Evolutionary conservation across 1,284 basidiomycete genomes (phyloP), one percentile per base, ranked within the genome.

Genomic region (Cystobasidium sp.): DNA sequence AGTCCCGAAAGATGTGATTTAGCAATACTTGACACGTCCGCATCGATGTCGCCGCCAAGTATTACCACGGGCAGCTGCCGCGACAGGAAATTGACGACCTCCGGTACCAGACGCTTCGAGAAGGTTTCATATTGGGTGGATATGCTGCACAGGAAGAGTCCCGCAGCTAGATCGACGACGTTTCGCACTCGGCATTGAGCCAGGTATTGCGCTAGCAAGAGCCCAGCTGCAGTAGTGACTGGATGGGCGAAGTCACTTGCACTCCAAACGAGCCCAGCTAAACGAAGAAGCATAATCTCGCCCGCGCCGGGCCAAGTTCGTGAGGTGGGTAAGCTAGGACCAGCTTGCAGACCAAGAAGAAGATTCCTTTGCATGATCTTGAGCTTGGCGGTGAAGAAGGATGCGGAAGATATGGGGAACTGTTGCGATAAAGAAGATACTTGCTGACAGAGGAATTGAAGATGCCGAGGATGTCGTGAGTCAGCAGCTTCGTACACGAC

Each of bases 281-380:
- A 82, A 43, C 94, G 88, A 31, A 99, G 85, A 8, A 99, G 84
- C 0, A 88, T 86, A 46, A 99, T 85, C 81, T 99, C 97, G 3
- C 93, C 84, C 0, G 89, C 82, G 4, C 90, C 89, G 1, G 97
- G 97, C 89, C 93, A 97, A 0, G 94, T 98, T 82, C 88, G 91
- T 1, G 92, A 86, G 3, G 88, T 85, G 0, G 83, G 82, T 24
- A 87, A 84, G 14, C 88, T 84, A 0, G 92, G 84, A 0, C 92
- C 93, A n/a, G 86, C 86, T 2, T 89, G 87, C 7, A 99, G 85
- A 6, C 94, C 95, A 6, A 89, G 88, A 71, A 88, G 88, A 63
- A 99, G 88, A 82, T 98, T 98, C 84, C 94, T 94, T 82, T 98
- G 90, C 93, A 98, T 97, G 10, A 97, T 83, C 0, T 86, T 84